Evolutionary conservation across 106 monocot genomes (phyloP).

Genomic region (Ottelia alismoides): DNA sequence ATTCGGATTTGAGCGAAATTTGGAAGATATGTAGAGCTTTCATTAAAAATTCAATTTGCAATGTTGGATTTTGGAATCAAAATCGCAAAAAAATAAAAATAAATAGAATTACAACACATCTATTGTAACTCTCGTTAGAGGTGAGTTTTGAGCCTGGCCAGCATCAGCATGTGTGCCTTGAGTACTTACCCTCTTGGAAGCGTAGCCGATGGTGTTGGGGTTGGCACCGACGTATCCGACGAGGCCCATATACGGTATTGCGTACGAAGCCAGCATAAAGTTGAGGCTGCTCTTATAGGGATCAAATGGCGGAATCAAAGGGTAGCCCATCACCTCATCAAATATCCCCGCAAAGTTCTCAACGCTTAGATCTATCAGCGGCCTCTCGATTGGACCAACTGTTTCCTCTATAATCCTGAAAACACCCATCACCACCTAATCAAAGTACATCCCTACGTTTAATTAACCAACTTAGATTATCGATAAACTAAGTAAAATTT

Average conservation of each 20-base stretch:
- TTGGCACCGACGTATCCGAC: slow-evolving; percentile 52
- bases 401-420: slow-evolving; percentile 38
- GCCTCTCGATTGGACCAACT: slow-evolving; percentile 50
- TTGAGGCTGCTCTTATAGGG: slow-evolving; percentile 40
- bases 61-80: no score
- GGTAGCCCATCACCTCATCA: slow-evolving; percentile 14
- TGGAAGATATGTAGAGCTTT: no score
- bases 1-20: no score
- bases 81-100: no score
- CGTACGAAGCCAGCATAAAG: slow-evolving; percentile 38
- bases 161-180: no score
- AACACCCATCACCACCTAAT: neutral
- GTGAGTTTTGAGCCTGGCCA: no score
- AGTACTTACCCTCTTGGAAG: slow-evolving; percentile 35
- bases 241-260: slow-evolving; percentile 57
- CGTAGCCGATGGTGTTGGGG: slow-evolving; percentile 16
- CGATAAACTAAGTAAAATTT: no score
- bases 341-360: slow-evolving; percentile 33
- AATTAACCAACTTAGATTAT: no score
- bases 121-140: no score
- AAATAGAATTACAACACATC: no score
- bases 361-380: slow-evolving; percentile 38
- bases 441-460: no score
- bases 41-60: no score
- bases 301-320: slow-evolving; percentile 38